phyloP scores from a whole-genome alignment of 2,329 filamentous ascomycete genomes.

The Diplodia sapinea region DNA sequence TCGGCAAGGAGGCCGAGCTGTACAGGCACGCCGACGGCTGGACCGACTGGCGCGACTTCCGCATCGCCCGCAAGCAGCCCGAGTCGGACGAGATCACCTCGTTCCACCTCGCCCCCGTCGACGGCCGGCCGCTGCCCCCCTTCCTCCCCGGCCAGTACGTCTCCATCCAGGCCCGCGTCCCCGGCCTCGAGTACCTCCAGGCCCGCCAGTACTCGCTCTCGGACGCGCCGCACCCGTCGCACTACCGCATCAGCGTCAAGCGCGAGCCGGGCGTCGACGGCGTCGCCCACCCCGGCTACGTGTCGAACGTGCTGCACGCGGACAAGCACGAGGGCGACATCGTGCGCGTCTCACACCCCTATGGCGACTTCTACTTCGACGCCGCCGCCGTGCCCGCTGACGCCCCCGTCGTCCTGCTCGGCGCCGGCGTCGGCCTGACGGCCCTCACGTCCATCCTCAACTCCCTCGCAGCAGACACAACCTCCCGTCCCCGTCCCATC shows the following conservation, averaged over 20 bases:
- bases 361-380: conserved; percentile 66
- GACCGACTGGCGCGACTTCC: conserved; percentile 72
- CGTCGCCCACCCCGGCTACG: conserved; percentile 64
- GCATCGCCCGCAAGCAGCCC: conserved; percentile 66
- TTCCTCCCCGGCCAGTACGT: conserved; percentile 77
- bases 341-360: conserved; percentile 70
- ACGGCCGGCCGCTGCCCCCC: conserved; percentile 63
- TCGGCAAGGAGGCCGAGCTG: conserved; percentile 67
- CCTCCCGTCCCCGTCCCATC: conserved; percentile 54
- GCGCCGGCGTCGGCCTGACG: conserved; percentile 72
- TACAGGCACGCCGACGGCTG: conserved; percentile 68
- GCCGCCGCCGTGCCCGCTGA: conserved; percentile 34
- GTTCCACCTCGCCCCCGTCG: conserved; percentile 70
- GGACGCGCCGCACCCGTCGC: conserved; percentile 64
- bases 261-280: conserved; percentile 55
- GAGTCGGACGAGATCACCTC: conserved; percentile 73
- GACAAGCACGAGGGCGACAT: conserved; percentile 65
- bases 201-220: conserved; percentile 75
- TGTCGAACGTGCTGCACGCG: conserved; percentile 74
- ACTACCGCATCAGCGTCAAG: conserved; percentile 76
- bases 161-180: conserved; percentile 65
- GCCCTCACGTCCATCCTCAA: conserved; percentile 71
- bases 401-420: conserved; percentile 67
- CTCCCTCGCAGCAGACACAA: conserved; percentile 48
- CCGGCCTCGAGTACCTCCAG: conserved; percentile 63